These are phyloP conservation scores for Penicillium sp. DNA, from an alignment of 2,329 filamentous ascomycete species.

Conservation along the genomic window DNA sequence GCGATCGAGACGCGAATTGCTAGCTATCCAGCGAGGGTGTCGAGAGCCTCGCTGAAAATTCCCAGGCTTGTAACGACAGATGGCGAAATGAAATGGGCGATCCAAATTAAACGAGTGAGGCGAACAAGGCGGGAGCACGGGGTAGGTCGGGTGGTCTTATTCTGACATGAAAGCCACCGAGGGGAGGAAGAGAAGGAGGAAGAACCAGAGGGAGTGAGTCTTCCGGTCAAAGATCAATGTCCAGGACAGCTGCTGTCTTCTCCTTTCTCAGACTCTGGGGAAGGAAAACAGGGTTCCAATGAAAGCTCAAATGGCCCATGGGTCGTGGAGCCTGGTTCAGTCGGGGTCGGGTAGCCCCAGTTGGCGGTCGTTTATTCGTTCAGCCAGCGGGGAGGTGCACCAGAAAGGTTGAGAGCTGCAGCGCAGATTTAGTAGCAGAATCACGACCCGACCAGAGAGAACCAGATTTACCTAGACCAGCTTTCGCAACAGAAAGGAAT, in stretches of 20 bases:
- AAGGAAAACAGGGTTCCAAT: constrained; percentile 6
- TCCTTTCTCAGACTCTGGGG: background rate
- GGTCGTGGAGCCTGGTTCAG: constrained; percentile 2
- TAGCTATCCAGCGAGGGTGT: background rate
- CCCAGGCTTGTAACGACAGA: background rate
- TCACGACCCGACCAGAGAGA: background rate
- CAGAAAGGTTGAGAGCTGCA: background rate
- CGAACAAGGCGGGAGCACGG: background rate
- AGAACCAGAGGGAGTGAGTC: background rate
- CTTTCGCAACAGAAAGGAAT: background rate
- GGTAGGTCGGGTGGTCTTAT: background rate
- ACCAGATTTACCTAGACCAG: background rate
- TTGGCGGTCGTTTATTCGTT: background rate
- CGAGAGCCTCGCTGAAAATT: background rate
- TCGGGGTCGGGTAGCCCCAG: constrained; percentile 7
- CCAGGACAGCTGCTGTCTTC: background rate
- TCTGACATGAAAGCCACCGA: background rate
- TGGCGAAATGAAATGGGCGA: background rate
- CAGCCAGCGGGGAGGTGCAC: background rate
- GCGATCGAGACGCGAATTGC: background rate
- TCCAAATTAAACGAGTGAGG: constrained; percentile 5
- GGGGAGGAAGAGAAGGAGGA: background rate
- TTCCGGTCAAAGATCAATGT: background rate
- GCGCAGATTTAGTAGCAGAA: background rate
- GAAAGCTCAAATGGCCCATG: constrained; percentile 1